These are phyloP conservation scores for Eucalyptus tenuipes DNA, from an alignment of 345 rosid genomes.

Conservation along the genomic window DNA sequence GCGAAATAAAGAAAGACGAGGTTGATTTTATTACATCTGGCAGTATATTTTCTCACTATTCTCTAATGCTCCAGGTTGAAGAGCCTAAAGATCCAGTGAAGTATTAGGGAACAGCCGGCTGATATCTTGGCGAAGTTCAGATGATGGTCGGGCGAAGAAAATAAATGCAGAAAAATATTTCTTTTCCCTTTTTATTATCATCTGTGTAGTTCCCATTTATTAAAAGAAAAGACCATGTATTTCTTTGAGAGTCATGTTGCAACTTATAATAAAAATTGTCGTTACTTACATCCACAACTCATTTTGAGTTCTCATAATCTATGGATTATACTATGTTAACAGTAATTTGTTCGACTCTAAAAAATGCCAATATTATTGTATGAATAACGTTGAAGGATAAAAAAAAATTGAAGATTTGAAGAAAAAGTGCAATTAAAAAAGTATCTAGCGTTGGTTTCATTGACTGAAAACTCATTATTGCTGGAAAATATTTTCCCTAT, in stretches of 20 bases:
- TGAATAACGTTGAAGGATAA: background rate
- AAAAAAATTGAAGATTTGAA: background rate
- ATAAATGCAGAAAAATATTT: background rate
- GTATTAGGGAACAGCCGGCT: background rate
- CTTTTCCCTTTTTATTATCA: background rate
- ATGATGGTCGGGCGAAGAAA: background rate
- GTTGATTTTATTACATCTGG: background rate
- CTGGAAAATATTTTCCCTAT: background rate
- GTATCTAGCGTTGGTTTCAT: background rate
- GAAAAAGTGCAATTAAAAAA: background rate
- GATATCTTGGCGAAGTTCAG: background rate
- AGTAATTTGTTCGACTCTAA: background rate
- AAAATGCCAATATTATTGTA: background rate
- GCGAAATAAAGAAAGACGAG: background rate
- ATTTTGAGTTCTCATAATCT: background rate
- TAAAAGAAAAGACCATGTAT: background rate
- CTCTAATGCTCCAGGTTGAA: background rate
- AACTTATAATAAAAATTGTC: background rate
- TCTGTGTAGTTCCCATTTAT: background rate
- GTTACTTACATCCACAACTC: background rate
- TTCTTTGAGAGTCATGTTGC: background rate
- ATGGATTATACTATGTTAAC: background rate
- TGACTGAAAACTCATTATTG: background rate
- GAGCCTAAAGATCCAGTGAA: background rate
- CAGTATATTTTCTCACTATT: background rate